A percentile compares a stretch with the other conserved stretches of the same genome.
Conservation (phyloP, 768 basidiomycete genomes). For the Rhizopogon vinicolor region DNA sequence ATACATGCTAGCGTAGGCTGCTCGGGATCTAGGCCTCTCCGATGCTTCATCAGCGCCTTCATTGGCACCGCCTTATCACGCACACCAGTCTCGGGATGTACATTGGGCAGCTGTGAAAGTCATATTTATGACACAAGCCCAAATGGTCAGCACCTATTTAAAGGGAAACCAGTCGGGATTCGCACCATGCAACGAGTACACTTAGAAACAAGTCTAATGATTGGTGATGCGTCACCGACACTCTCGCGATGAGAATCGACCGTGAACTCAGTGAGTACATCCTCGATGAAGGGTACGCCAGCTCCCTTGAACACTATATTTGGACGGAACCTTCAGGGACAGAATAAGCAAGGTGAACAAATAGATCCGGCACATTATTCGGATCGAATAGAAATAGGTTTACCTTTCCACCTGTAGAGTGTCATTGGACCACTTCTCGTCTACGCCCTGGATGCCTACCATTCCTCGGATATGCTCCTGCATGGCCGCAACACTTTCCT, state of each 20-base stretch:
- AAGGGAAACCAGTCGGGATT: conserved; percentile 17
- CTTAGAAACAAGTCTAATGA: conserved; percentile 58
- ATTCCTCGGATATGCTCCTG: conserved; percentile 42
- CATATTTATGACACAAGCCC: neutral
- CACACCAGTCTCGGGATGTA: conserved; percentile 57
- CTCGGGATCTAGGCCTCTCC: conserved; percentile 51
- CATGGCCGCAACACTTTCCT: conserved; percentile 56
- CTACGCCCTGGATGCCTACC: conserved; percentile 44
- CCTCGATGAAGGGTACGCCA: conserved; percentile 67
- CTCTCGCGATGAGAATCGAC: conserved; percentile 36
- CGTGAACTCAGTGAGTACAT: conserved; percentile 58
- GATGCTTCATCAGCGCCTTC: conserved; percentile 72
- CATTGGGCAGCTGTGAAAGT: conserved; percentile 60
- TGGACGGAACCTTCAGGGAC: conserved; percentile 57
- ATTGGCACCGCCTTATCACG: conserved; percentile 71
- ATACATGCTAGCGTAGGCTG: conserved; percentile 53
- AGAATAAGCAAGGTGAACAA: conserved; percentile 4
- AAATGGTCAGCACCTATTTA: conserved; percentile 2
- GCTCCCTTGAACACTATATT: conserved; percentile 68
- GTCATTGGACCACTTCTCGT: conserved; percentile 48
- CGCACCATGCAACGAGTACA: conserved; percentile 69
- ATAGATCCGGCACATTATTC: neutral
- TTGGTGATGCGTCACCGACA: conserved; percentile 8
- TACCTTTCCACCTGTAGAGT: conserved; percentile 58
- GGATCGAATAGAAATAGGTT: conserved; percentile 9